Base-by-base conservation (phyloP, 805 yeast species). In the Candida insectorum region DNA sequence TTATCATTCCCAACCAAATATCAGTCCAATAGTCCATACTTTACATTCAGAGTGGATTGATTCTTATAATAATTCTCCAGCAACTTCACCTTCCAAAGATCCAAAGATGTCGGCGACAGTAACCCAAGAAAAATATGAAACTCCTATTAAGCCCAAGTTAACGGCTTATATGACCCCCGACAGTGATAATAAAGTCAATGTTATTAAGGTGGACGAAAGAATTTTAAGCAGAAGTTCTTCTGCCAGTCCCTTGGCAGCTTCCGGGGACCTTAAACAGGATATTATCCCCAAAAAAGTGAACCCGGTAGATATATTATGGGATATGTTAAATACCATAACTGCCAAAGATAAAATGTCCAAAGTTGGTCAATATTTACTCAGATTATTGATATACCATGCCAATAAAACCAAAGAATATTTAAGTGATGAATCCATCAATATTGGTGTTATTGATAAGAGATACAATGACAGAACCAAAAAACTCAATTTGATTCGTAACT, bases 311-410 rank as follows among this genome's bases (percentile, higher is more conserved):
- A 60, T 80, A 5, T 58, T 78, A 32, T 69, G 79, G 57, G 62
- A 65, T 21, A 56, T 81, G 52, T 51, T 80, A 33, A 73, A 73
- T 32, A 38, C 31, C 30, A 33, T 82, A 17, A 69, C 75, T 2
- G 91, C 91, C 31, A 83, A 82, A 51, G 93, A 83, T 48, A 80
- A 81, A 49, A 39, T 81, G 40, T 83, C 85, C 16, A 83, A 83
- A 44, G 62, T 78, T 7, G 61, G 77, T 16, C 81, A 79, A 47
- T 81, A 81, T 49, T 52, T 72, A 0, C 51, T 83, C 26, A 72
- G 83, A 36, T 50, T 82, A 13, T 48, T 80, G 24, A 58, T 71
- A 15, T 52, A 64, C 31, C 73, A 76, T 45, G 61, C 79, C 13
- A 47, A 61, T n/a, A 58, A 61, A 17, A 50, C 72, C 1, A 58